Conservation (phyloP, 2,329 filamentous ascomycete genomes). For the Neonectria hederae region DNA sequence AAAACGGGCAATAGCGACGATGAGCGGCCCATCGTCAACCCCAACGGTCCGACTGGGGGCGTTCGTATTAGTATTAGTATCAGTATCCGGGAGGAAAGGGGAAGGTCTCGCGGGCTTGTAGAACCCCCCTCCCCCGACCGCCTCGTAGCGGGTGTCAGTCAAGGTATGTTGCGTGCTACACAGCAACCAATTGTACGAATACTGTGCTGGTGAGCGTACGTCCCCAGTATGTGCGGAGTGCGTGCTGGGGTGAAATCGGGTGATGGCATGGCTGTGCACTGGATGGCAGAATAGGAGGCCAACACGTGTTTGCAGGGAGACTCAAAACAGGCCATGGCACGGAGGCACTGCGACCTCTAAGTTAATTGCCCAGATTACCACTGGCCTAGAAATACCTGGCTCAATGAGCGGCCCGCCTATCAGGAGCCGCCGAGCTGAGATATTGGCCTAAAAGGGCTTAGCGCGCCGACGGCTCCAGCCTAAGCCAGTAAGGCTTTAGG, state of each 20-base stretch:
- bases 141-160: conserved; percentile 16
- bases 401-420: conserved; percentile 29
- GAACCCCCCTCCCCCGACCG: conserved; percentile 1
- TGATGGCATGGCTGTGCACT: conserved; percentile 28
- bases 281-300: conserved; percentile 32
- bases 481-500: background rate
- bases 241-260: conserved; percentile 28
- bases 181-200: background rate
- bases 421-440: conserved; percentile 26
- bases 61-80: conserved; percentile 19
- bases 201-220: background rate
- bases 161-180: background rate
- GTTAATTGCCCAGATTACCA: conserved; percentile 38
- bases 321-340: conserved; percentile 29
- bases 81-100: conserved; percentile 18
- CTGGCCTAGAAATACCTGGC: conserved; percentile 32
- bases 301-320: conserved; percentile 39
- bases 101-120: conserved; percentile 6
- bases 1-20: conserved; percentile 17
- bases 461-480: conserved; percentile 20
- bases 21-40: background rate
- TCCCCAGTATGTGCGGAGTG: background rate
- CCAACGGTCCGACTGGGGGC: conserved; percentile 7
- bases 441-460: conserved; percentile 33
- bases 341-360: conserved; percentile 17